phyloP scores from a whole-genome alignment of 148 eudicot genomes.

The Rhododendron simsii region DNA sequence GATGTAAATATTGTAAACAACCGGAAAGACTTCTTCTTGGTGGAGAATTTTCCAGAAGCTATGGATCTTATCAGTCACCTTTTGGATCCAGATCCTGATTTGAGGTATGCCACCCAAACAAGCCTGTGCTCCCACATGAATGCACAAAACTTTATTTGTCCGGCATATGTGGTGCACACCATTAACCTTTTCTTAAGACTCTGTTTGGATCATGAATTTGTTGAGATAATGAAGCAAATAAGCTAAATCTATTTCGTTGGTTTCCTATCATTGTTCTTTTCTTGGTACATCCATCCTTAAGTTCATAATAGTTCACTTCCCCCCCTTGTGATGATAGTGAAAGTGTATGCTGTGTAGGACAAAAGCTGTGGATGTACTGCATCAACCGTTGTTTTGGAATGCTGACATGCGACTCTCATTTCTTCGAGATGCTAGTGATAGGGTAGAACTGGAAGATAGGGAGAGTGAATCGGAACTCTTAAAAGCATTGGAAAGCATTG shows the following conservation, averaged over 20 bases:
- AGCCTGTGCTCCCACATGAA: not conserved
- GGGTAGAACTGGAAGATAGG: slow-evolving; percentile 91
- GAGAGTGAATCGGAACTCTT: slow-evolving; percentile 48
- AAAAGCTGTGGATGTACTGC: slow-evolving; percentile 63
- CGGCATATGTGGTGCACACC: not conserved
- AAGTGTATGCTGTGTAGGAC: slow-evolving; percentile 47
- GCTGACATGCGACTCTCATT: slow-evolving; percentile 75
- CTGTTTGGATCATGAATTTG: not conserved
- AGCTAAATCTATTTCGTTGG: not conserved
- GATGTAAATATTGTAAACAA: slow-evolving; percentile 64
- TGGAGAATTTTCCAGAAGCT: slow-evolving; percentile 84
- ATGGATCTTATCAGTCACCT: slow-evolving; percentile 64
- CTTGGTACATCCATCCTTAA: not conserved
- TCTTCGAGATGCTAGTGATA: slow-evolving; percentile 87
- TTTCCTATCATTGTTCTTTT: not conserved
- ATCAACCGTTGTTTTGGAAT: slow-evolving; percentile 89
- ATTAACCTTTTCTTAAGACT: not conserved
- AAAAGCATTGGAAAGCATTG: slow-evolving; percentile 62
- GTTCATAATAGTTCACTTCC: not conserved
- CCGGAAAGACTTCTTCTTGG: slow-evolving; percentile 52
- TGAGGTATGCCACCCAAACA: slow-evolving; percentile 43
- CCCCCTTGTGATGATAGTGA: not conserved
- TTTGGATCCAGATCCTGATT: slow-evolving; percentile 51
- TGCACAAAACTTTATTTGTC: not conserved
- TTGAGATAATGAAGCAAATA: not conserved